These are phyloP conservation scores for Curvularia verruculosa DNA, from an alignment of 2,329 filamentous ascomycete genomes.

Conservation along the genomic window DNA sequence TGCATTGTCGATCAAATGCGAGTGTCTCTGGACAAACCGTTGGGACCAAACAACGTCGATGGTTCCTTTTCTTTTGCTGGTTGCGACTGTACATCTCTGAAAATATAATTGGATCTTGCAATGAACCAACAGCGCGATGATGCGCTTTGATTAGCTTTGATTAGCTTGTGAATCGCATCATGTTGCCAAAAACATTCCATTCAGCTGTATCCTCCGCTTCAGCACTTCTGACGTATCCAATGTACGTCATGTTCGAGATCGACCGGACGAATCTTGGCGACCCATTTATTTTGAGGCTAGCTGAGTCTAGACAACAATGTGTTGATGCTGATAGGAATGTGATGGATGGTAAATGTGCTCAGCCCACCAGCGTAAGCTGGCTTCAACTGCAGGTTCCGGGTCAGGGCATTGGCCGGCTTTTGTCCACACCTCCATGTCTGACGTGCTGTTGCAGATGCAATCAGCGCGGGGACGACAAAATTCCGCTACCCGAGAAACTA, in stretches of 20 bases:
- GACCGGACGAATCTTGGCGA: constrained; percentile 4
- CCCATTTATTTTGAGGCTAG: constrained; percentile 1
- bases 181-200: background rate
- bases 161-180: background rate
- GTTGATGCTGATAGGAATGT: background rate
- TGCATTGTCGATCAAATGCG: constrained; percentile 3
- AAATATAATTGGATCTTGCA: too few species aligned
- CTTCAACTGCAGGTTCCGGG: background rate
- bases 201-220: background rate
- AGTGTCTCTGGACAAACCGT: background rate
- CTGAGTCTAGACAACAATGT: constrained; percentile 6
- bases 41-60: background rate
- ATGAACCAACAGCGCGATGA: too few species aligned
- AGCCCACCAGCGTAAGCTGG: constrained; percentile 1
- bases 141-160: background rate
- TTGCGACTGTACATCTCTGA: background rate
- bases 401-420: constrained; percentile 1
- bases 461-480: constrained; percentile 1
- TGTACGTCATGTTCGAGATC: constrained; percentile 7
- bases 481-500: constrained; percentile 9
- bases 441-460: constrained; percentile 1
- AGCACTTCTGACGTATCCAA: constrained; percentile 1
- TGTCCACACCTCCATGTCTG: constrained; percentile 7
- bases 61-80: background rate
- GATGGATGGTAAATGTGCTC: background rate